phyloP scores from a whole-genome alignment of 805 yeast species.

The Starmera caribaea region DNA sequence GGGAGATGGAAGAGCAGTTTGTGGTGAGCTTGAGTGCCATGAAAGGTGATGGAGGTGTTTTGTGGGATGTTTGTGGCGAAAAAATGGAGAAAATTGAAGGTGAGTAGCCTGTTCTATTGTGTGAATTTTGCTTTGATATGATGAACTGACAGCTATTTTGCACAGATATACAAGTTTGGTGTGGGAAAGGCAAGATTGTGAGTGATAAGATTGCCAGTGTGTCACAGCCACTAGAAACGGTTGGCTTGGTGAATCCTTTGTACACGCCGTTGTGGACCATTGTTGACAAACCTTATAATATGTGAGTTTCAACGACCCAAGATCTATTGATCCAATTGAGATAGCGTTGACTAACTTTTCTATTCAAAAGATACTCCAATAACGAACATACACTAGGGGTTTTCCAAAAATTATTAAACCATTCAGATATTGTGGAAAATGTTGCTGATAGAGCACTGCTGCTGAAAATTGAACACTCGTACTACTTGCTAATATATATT shows the following conservation, averaged over 20 bases:
- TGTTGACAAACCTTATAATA: constrained; percentile 17
- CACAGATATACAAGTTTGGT: constrained; percentile 17
- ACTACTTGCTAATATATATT: constrained; percentile 12
- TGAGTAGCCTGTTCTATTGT: background rate
- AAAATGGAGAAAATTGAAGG: constrained; percentile 1
- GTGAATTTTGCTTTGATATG: background rate
- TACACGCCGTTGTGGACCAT: constrained; percentile 18
- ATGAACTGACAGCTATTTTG: background rate
- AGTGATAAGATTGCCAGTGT: constrained; percentile 10
- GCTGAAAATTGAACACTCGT: constrained; percentile 3
- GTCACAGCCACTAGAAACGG: constrained; percentile 3
- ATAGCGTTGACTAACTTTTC: background rate
- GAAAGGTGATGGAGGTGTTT: background rate
- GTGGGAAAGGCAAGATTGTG: constrained; percentile 15
- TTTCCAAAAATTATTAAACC: constrained; percentile 10
- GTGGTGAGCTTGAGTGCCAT: constrained; percentile 10
- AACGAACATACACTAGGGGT: constrained; percentile 5
- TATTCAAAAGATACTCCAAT: constrained; percentile 11
- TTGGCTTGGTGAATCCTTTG: constrained; percentile 11
- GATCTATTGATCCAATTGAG: too few relatives aligned
- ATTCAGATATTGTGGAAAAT: constrained; percentile 6
- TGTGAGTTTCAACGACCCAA: constrained; percentile 7
- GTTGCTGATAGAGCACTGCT: constrained; percentile 9
- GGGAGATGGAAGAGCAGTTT: background rate
- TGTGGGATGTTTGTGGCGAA: constrained; percentile 1